Evolutionary conservation across 2,329 filamentous ascomycete species (phyloP), one percentile per base, ranked within the genome.

Genomic region (Colletotrichum karsti): DNA sequence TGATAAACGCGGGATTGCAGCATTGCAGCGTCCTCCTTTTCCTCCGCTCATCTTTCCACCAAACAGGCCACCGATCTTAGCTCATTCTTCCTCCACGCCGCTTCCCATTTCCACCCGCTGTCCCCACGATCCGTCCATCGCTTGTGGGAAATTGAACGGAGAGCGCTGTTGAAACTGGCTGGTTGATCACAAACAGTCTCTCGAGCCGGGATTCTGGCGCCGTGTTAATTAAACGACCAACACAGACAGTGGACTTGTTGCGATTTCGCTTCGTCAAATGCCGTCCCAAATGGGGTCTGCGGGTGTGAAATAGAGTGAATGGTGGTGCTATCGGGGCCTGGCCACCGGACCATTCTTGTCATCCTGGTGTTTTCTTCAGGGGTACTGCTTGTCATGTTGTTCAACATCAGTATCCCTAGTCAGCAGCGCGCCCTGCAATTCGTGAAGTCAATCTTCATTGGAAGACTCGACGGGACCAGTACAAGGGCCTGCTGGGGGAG

Each of bases 211-310:
- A 30, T 54, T 37, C 37, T 28, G 44, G 39, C 30, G 57, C 63
- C 57, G 50, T 33, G 33, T 66, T 66, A 55, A 66, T 62, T 50
- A 66, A 66, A 62, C 26, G 48, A 50, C 18, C 33, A 39, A 50
- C 30, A 41, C 39, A 50, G 50, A 41, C 50, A 15, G 63, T 39
- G 39, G 44, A 24, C 15, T 33, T 5, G 35, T 20, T 26, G 48
- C 33, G 24, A 33, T 9, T 18, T 46, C 62, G 46, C 37, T 48
- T 48, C 44, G 7, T 30, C 63, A 50, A 50, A 55, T 41, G 58
- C 50, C 48, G 56, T 41, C 28, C 57, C 18, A 12, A 50, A 65
- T 37, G 57, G 57, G 50, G 58, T 24, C 48, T 24, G 22, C 18
- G 20, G 57, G 63, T 62, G 35, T 48, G 56, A 20, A 62, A 51